These are phyloP conservation scores for Fusarium sp. DNA, from an alignment of 2,329 filamentous ascomycete species.

Conservation along the genomic window DNA sequence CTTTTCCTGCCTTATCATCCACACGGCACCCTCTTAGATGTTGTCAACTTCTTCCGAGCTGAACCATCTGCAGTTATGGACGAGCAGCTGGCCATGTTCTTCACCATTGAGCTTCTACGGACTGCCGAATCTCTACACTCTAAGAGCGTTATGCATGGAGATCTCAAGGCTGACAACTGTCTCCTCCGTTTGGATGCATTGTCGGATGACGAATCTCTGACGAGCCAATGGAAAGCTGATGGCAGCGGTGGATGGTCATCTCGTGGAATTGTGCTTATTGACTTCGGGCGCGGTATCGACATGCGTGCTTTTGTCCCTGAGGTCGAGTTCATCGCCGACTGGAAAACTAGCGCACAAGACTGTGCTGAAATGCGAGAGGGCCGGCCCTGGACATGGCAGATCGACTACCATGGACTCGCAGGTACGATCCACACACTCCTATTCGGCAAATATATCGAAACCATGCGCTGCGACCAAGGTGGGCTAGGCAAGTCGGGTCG, in stretches of 20 bases:
- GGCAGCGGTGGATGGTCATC: constrained; percentile 82
- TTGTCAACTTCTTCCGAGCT: constrained; percentile 85
- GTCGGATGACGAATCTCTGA: constrained; percentile 59
- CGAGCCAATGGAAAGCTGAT: constrained; percentile 74
- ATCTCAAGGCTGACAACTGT: constrained; percentile 96
- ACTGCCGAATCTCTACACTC: constrained; percentile 88
- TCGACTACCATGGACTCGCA: constrained; percentile 94
- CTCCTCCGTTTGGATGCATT: constrained; percentile 79
- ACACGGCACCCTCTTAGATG: constrained; percentile 92
- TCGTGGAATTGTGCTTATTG: constrained; percentile 87
- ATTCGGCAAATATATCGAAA: constrained; percentile 96
- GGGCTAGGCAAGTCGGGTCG: constrained; percentile 69
- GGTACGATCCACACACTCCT: constrained; percentile 88
- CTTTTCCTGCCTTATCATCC: constrained; percentile 87
- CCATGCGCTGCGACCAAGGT: constrained; percentile 66
- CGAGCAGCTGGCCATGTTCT: constrained; percentile 93
- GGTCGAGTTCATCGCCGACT: constrained; percentile 90
- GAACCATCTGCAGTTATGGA: constrained; percentile 84
- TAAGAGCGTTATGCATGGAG: constrained; percentile 85
- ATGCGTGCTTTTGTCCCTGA: constrained; percentile 83
- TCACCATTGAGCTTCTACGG: constrained; percentile 88
- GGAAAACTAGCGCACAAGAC: constrained; percentile 87
- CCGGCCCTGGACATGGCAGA: constrained; percentile 95
- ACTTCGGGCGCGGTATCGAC: constrained; percentile 95
- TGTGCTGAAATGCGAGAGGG: constrained; percentile 96